Percentiles rank a stretch among this genome's conserved stretches.
phyloP scores from a whole-genome alignment of 2,329 filamentous ascomycete genomes.

The Sporothrix pseudoabietina region DNA sequence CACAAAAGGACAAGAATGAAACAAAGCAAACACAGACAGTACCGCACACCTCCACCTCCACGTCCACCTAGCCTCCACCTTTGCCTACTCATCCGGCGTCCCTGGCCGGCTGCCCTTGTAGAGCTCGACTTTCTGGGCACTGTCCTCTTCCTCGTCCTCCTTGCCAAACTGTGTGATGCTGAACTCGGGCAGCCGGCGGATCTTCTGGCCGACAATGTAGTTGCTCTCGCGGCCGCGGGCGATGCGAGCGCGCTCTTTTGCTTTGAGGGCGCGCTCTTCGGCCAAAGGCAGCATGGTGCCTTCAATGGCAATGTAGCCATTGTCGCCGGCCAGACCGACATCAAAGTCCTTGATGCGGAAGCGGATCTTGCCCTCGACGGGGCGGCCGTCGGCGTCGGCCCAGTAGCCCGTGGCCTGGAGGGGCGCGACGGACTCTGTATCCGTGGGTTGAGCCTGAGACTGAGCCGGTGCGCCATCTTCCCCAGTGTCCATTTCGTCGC shows the following conservation, averaged over 20 bases:
- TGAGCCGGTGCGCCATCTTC: neutral
- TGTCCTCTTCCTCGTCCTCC: constrained; percentile 51
- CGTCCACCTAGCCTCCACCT: too few species aligned
- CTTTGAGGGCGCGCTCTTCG: constrained; percentile 63
- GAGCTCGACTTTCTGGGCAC: constrained; percentile 40
- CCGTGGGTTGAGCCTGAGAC: constrained; percentile 25
- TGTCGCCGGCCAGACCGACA: constrained; percentile 70
- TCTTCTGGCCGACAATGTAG: constrained; percentile 38
- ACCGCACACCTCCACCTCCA: too few species aligned
- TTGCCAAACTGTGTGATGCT: constrained; percentile 59
- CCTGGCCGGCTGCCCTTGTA: constrained; percentile 43
- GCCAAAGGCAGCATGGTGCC: constrained; percentile 77
- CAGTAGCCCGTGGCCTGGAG: constrained; percentile 69
- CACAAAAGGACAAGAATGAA: neutral
- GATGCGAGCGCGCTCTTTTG: constrained; percentile 53
- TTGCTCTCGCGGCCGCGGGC: constrained; percentile 43
- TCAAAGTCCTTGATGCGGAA: constrained; percentile 88
- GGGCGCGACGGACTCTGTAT: constrained; percentile 16
- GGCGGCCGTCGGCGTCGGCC: constrained; percentile 69
- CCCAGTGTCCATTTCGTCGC: neutral
- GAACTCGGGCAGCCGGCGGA: constrained; percentile 52
- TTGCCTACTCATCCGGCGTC: constrained; percentile 35
- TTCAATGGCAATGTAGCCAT: constrained; percentile 81
- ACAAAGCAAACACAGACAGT: neutral
- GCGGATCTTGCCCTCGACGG: constrained; percentile 68